A percentile compares a stretch with the other conserved stretches of the same genome.
phyloP scores from a whole-genome alignment of 805 yeast genomes.

The Phaffomyces opuntiae region DNA sequence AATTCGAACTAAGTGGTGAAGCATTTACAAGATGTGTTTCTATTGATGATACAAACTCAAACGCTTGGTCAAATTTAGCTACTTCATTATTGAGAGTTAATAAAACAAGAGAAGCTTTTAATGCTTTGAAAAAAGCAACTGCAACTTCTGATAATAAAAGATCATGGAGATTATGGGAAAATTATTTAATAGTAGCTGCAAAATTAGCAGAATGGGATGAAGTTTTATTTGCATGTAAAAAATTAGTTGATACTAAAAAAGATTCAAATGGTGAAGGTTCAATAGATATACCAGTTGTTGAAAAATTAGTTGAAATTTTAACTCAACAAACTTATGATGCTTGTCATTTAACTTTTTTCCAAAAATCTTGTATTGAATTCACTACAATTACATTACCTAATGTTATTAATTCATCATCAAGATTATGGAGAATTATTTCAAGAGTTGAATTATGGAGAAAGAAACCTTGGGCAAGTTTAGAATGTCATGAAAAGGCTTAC shows the following conservation, averaged over 20 bases:
- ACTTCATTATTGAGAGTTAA: conserved; percentile 62
- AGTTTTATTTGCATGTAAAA: conserved; percentile 67
- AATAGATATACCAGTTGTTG: conserved; percentile 70
- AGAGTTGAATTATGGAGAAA: conserved; percentile 81
- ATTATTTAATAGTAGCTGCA: conserved; percentile 74
- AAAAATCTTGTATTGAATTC: conserved; percentile 61
- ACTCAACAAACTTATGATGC: conserved; percentile 40
- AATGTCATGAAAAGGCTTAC: conserved; percentile 80
- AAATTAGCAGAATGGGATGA: conserved; percentile 85
- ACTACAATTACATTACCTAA: conserved; percentile 63
- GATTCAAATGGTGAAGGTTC: conserved; percentile 54
- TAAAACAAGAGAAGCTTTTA: conserved; percentile 71
- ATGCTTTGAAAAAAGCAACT: conserved; percentile 77
- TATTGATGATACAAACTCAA: conserved; percentile 70
- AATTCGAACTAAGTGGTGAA: conserved; percentile 75
- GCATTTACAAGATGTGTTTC: conserved; percentile 90
- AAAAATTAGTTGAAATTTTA: conserved; percentile 62
- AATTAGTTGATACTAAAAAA: conserved; percentile 50
- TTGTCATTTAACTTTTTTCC: conserved; percentile 46
- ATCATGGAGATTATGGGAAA: conserved; percentile 90
- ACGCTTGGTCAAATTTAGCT: conserved; percentile 89
- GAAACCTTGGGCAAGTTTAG: conserved; percentile 83
- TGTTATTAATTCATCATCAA: conserved; percentile 50
- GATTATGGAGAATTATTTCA: conserved; percentile 81
- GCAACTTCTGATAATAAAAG: conserved; percentile 58